Evolutionary conservation across 2,329 filamentous ascomycete genomes (phyloP).

Genomic region (Verticillium dahliae): DNA sequence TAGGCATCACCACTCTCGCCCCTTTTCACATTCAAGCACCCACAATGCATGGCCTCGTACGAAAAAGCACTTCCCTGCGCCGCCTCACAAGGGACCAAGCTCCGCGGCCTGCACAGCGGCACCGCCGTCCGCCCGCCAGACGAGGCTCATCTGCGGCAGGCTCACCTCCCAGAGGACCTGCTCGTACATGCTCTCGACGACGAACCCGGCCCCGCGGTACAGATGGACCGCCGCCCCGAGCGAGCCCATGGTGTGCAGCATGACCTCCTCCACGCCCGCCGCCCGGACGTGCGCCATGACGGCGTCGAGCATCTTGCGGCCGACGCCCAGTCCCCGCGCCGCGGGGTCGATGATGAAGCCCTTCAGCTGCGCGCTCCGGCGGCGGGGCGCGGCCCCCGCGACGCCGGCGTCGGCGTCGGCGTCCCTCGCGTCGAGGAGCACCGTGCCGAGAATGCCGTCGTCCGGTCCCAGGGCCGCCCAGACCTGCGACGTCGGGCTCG

Average conservation of each 20-base stretch:
- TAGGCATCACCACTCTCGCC: too few species aligned
- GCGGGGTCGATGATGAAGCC: constrained; percentile 20
- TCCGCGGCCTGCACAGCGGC: too few species aligned
- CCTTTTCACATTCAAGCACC: too few species aligned
- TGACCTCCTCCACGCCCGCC: constrained; percentile 14
- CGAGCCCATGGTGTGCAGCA: constrained; percentile 15
- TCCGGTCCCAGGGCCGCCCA: constrained; percentile 16
- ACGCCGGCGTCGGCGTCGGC: background rate
- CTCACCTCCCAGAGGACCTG: constrained; percentile 10
- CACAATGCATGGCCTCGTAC: too few species aligned
- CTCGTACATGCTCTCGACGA: constrained; percentile 9
- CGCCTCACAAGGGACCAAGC: too few species aligned
- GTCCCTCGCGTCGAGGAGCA: constrained; percentile 15
- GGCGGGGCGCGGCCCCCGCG: background rate
- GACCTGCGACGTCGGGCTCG: constrained; percentile 15
- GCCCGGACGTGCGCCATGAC: constrained; percentile 18
- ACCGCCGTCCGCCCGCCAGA: background rate
- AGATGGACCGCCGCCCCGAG: constrained; percentile 16
- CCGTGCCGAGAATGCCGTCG: constrained; percentile 17
- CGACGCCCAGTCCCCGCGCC: constrained; percentile 15
- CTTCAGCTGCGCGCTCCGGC: constrained; percentile 13
- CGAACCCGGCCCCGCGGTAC: constrained; percentile 19
- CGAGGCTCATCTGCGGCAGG: background rate
- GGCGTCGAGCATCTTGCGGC: constrained; percentile 15
- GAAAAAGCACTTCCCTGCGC: too few species aligned